Percentiles rank a stretch among this genome's conserved stretches.
phyloP scores from a whole-genome alignment of 352 stramenopile genomes.

The Phytophthora palmivora region DNA sequence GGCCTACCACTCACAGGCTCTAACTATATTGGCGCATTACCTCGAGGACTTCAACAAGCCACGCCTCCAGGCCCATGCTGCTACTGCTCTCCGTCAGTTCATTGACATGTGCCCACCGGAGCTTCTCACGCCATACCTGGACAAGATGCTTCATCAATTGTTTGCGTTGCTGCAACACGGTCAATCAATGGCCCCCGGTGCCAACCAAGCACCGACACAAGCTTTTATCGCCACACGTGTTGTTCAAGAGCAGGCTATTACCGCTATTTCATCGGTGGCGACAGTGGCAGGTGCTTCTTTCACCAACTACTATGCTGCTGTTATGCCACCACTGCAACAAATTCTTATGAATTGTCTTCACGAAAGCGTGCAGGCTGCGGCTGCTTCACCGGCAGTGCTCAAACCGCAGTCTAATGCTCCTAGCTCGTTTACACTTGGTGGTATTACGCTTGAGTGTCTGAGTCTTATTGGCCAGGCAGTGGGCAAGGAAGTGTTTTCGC shows the following conservation, averaged over 20 bases:
- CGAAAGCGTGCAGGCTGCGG: slow-evolving; percentile 48
- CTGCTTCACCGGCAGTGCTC: slow-evolving; percentile 22
- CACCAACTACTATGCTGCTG: slow-evolving; percentile 72
- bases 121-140: slow-evolving; percentile 76
- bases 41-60: slow-evolving; percentile 66
- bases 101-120: slow-evolving; percentile 80
- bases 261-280: slow-evolving; percentile 81
- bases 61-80: slow-evolving; percentile 76
- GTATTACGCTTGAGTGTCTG: slow-evolving; percentile 89
- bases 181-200: slow-evolving; percentile 12
- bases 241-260: slow-evolving; percentile 85
- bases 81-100: slow-evolving; percentile 82
- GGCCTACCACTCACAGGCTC: slow-evolving; percentile 69
- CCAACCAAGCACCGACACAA: slow-evolving; percentile 25
- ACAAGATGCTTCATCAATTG: slow-evolving; percentile 71
- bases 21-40: slow-evolving; percentile 71
- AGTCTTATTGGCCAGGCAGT: slow-evolving; percentile 83
- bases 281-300: slow-evolving; percentile 71
- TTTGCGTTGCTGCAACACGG: slow-evolving; percentile 71
- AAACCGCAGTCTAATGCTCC: slow-evolving; percentile 40
- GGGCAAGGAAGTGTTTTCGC: slow-evolving; percentile 72
- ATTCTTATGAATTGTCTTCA: slow-evolving; percentile 73
- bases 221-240: slow-evolving; percentile 49
- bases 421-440: slow-evolving; percentile 77
- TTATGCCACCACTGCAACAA: slow-evolving; percentile 78